phyloP scores from a whole-genome alignment of 2,329 filamentous ascomycete genomes.

The Ophioceras dolichostomum region DNA sequence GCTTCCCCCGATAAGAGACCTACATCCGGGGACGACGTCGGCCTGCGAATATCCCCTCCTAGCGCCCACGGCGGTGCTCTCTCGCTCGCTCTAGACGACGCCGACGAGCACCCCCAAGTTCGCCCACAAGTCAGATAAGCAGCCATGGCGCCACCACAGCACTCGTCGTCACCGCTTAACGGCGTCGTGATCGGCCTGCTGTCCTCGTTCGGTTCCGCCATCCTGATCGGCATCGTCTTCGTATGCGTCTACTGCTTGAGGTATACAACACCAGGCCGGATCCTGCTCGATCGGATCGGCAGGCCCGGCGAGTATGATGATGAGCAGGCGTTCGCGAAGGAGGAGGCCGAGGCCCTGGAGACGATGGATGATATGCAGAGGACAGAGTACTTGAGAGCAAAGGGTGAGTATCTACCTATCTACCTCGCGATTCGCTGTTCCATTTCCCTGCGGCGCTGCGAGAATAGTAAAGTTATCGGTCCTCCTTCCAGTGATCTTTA shows the following conservation, averaged over 20 bases:
- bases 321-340: conserved; percentile 84
- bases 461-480: too few relatives aligned
- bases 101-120: too few relatives aligned
- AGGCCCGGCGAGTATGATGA: conserved; percentile 95
- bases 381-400: conserved; percentile 85
- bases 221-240: conserved; percentile 69
- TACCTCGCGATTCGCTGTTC: not conserved
- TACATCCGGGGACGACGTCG: too few relatives aligned
- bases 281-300: conserved; percentile 86
- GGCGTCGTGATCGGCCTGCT: conserved; percentile 92
- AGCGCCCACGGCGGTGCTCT: too few relatives aligned
- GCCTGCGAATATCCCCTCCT: too few relatives aligned
- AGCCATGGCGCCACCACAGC: too few relatives aligned
- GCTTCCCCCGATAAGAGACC: not conserved
- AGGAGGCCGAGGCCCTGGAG: conserved; percentile 91
- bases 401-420: conserved; percentile 62
- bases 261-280: conserved; percentile 77
- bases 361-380: conserved; percentile 88
- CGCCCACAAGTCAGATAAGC: too few relatives aligned
- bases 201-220: conserved; percentile 85
- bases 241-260: conserved; percentile 85
- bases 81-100: not conserved
- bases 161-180: too few relatives aligned
- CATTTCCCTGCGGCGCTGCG: not conserved
- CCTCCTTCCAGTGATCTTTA: too few relatives aligned